A percentile compares a stretch with the other conserved stretches of the same genome.
Evolutionary conservation across 2,329 filamentous ascomycete species (phyloP).

Genomic region (Triangularia setosa): DNA sequence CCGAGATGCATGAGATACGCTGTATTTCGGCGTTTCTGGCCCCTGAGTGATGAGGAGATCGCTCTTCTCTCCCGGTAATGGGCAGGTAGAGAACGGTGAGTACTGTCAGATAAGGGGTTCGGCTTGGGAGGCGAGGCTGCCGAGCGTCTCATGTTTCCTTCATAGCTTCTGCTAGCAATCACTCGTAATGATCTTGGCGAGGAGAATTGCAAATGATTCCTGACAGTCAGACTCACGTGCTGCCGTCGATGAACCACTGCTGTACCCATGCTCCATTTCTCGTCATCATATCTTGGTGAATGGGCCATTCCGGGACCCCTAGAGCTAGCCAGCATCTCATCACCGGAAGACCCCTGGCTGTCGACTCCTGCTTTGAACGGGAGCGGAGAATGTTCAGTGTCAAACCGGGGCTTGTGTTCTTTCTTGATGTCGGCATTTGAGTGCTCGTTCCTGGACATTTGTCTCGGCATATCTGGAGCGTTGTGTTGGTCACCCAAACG

Average conservation of each 20-base stretch:
- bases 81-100: conserved; percentile 1
- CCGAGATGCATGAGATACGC: conserved; percentile 23
- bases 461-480: not conserved
- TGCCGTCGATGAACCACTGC: conserved; percentile 1
- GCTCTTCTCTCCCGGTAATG: not conserved
- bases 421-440: not conserved
- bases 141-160: not conserved
- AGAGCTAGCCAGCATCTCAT: not conserved
- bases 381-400: not conserved
- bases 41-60: conserved; percentile 2
- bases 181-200: not conserved
- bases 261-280: not conserved
- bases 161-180: not conserved
- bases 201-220: not conserved
- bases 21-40: conserved; percentile 14
- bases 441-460: not conserved
- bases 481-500: not conserved
- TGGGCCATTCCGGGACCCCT: not conserved
- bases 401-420: not conserved
- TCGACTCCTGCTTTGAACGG: not conserved
- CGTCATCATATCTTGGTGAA: not conserved
- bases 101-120: not conserved
- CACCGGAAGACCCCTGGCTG: not conserved
- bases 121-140: not conserved
- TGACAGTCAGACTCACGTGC: not conserved